phyloP scores from a whole-genome alignment of 1,139 yeast species.

The Suhomyces bokatorum region DNA sequence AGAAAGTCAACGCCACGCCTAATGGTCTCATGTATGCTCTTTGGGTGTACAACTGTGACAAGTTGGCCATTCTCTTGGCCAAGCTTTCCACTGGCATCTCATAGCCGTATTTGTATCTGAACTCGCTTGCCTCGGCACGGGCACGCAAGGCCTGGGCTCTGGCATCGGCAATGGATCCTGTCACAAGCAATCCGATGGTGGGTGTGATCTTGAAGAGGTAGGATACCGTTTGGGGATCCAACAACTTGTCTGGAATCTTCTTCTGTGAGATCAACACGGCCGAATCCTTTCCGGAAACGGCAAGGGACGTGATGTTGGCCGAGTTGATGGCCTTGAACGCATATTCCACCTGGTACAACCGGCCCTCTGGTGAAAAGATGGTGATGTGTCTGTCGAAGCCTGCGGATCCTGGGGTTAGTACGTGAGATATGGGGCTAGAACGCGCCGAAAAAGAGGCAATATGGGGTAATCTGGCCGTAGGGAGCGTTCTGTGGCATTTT shows the following conservation, averaged over 20 bases:
- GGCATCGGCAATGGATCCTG: constrained; percentile 97
- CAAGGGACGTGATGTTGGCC: constrained; percentile 86
- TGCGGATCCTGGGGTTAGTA: constrained; percentile 55
- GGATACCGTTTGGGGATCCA: constrained; percentile 82
- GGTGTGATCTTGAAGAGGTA: constrained; percentile 83
- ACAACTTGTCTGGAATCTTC: constrained; percentile 91
- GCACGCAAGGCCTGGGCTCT: constrained; percentile 89
- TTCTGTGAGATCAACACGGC: constrained; percentile 93
- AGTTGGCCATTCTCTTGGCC: constrained; percentile 92
- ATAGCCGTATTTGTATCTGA: constrained; percentile 89
- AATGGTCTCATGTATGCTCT: constrained; percentile 99
- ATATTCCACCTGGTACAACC: constrained; percentile 94
- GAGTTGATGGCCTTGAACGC: constrained; percentile 97
- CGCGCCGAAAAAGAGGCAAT: neutral
- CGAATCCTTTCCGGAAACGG: constrained; percentile 81
- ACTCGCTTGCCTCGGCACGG: constrained; percentile 91
- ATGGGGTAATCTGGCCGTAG: neutral
- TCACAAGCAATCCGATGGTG: constrained; percentile 85
- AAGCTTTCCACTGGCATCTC: constrained; percentile 95
- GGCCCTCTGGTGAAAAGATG: constrained; percentile 96
- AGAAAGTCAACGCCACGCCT: constrained; percentile 88
- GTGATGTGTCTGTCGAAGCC: constrained; percentile 99
- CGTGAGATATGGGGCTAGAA: neutral
- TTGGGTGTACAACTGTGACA: constrained; percentile 93
- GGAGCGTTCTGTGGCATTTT: neutral